Evolutionary conservation across 441 rosid genomes (phyloP).

Genomic region (Eruca vesicaria): DNA sequence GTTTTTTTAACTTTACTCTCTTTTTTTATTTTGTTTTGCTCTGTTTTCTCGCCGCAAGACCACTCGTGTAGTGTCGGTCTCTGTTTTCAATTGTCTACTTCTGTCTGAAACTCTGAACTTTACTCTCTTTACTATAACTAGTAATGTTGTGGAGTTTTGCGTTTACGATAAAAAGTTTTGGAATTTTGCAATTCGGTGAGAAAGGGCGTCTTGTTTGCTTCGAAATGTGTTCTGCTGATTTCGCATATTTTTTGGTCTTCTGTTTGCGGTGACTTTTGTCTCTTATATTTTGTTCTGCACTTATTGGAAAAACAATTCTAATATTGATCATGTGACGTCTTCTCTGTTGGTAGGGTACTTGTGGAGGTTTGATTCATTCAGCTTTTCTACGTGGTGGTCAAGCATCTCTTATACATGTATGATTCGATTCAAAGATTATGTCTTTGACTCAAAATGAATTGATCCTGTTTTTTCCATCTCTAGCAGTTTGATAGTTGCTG

Average conservation of each 20-base stretch:
- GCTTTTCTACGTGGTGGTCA: not conserved
- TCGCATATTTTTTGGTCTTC: not conserved
- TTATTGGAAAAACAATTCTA: not conserved
- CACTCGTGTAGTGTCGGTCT: not conserved
- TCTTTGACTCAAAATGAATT: not conserved
- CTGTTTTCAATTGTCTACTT: slow-evolving; percentile 1
- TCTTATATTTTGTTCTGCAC: not conserved
- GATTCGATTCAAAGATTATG: not conserved
- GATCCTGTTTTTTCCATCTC: not conserved
- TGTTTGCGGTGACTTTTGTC: slow-evolving; percentile 21
- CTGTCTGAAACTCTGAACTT: not conserved
- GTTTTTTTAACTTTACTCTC: not conserved
- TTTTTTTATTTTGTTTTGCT: not conserved
- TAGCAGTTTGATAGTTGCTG: not conserved
- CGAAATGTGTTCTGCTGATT: not conserved
- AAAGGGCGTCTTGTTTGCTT: not conserved
- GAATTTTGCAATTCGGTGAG: not conserved
- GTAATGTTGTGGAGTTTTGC: not conserved
- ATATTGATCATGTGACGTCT: slow-evolving; percentile 10
- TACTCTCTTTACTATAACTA: not conserved
- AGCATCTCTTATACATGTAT: not conserved
- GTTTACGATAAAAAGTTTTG: not conserved
- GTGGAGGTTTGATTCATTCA: slow-evolving; percentile 23
- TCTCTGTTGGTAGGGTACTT: slow-evolving; percentile 24
- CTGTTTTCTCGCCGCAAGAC: not conserved